Percentiles rank a stretch among this genome's conserved stretches.
phyloP scores from a whole-genome alignment of 306 rosid genomes.

The Medicago ruthenica region DNA sequence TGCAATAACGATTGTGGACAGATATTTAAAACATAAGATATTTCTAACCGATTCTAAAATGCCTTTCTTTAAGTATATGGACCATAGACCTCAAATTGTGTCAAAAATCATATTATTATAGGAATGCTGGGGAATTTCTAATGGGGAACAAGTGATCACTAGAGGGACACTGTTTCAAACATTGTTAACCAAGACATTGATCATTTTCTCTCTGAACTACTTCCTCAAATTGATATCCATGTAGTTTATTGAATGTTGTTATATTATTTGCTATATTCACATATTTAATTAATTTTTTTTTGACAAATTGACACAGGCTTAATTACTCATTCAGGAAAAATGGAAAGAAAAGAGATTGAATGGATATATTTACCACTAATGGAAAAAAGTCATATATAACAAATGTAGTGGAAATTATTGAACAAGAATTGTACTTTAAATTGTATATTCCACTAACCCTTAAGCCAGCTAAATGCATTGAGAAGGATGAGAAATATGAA shows the following conservation, averaged over 20 bases:
- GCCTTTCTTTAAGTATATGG: not conserved
- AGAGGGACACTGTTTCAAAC: not conserved
- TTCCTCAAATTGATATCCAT: not conserved
- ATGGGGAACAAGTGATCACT: not conserved
- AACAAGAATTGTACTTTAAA: conserved; percentile 57
- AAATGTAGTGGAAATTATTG: conserved; percentile 54
- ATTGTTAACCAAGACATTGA: not conserved
- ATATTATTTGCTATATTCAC: not conserved
- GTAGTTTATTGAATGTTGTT: not conserved
- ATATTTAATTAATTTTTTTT: too few species aligned
- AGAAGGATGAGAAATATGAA: conserved; percentile 43
- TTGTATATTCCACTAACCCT: conserved; percentile 63
- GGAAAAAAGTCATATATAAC: conserved; percentile 49
- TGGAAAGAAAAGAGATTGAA: not conserved
- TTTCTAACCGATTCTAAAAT: not conserved
- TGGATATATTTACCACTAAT: conserved; percentile 31
- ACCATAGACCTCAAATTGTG: too few species aligned
- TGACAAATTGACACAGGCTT: not conserved
- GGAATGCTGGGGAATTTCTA: too few species aligned
- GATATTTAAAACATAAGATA: not conserved
- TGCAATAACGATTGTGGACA: not conserved
- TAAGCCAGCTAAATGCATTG: conserved; percentile 39
- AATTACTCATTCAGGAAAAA: not conserved
- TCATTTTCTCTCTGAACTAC: not conserved
- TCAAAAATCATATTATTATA: too few species aligned